Conservation (phyloP, 2,329 filamentous ascomycete genomes). For the Neonectria neomacrospora region DNA sequence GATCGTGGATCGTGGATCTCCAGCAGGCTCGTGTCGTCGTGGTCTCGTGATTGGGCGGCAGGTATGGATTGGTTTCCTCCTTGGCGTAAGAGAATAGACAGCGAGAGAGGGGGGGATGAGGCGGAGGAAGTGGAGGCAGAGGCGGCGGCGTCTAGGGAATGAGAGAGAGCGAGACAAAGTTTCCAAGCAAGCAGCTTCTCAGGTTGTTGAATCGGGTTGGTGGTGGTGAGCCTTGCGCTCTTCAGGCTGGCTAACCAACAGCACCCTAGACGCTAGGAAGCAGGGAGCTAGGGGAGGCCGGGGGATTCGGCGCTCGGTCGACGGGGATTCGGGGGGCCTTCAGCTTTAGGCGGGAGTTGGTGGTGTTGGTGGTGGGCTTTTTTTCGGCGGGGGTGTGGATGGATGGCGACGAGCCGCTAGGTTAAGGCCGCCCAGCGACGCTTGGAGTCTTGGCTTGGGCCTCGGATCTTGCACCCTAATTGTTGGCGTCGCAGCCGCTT, state of each 20-base stretch:
- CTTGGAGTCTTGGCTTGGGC: not conserved
- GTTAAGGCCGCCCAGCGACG: not conserved
- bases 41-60: conserved; percentile 6
- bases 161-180: conserved; percentile 22
- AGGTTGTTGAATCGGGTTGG: conserved; percentile 15
- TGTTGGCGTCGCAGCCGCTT: not conserved
- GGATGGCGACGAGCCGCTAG: conserved; percentile 22
- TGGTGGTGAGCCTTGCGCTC: conserved; percentile 25
- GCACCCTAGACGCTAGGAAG: conserved; percentile 13
- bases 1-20: conserved; percentile 1
- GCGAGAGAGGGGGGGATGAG: conserved; percentile 6
- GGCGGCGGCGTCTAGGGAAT: conserved; percentile 22
- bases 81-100: conserved; percentile 4
- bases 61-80: not conserved
- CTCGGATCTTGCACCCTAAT: conserved; percentile 2
- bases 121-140: conserved; percentile 6
- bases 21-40: conserved; percentile 7
- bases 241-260: conserved; percentile 21
- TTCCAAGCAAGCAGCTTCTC: conserved; percentile 8
- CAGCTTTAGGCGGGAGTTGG: conserved; percentile 7
- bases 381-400: conserved; percentile 18
- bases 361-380: not conserved
- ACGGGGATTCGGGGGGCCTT: not conserved
- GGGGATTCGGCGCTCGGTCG: conserved; percentile 18
- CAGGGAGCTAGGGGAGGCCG: conserved; percentile 18